phyloP scores from a whole-genome alignment of 1,284 basidiomycete species.

The Cerrena zonata region DNA sequence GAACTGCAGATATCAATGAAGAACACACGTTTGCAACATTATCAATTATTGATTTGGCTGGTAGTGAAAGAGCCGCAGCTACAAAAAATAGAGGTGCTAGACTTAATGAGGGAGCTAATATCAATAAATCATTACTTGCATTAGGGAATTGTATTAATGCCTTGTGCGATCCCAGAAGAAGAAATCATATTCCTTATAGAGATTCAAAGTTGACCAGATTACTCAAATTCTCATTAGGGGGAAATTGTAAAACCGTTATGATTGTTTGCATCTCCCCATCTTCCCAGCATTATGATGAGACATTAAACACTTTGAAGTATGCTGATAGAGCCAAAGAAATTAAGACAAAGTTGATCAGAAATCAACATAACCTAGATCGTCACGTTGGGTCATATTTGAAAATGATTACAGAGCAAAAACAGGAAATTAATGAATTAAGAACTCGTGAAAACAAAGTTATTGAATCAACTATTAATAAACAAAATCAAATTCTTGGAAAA shows the following conservation, averaged over 20 bases:
- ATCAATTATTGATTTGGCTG: conserved; percentile 94
- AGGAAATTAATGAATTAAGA: too few relatives aligned
- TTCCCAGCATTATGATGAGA: conserved; percentile 92
- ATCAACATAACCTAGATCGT: conserved; percentile 88
- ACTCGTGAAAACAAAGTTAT: too few relatives aligned
- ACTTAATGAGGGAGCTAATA: conserved; percentile 95
- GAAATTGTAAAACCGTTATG: conserved; percentile 98
- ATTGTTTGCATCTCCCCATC: conserved; percentile 94
- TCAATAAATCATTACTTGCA: conserved; percentile 93
- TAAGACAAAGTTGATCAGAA: conserved; percentile 89
- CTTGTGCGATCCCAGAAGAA: conserved; percentile 83
- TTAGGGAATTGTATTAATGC: conserved; percentile 96
- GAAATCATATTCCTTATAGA: conserved; percentile 86
- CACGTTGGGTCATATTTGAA: conserved; percentile 92
- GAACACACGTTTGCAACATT: conserved; percentile 80
- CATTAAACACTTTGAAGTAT: conserved; percentile 92
- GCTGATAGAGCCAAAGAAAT: conserved; percentile 95
- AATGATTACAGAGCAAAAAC: too few relatives aligned
- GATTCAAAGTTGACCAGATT: conserved; percentile 95
- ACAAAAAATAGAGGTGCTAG: conserved; percentile 95
- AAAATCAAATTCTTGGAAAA: too few relatives aligned
- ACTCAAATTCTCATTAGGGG: conserved; percentile 92
- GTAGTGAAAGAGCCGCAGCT: conserved; percentile 89
- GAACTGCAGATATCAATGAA: conserved; percentile 73
- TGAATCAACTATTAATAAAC: too few relatives aligned